These are phyloP conservation scores for Cyclocybe cylindracea DNA, from an alignment of 768 basidiomycete genomes.

Conservation along the genomic window DNA sequence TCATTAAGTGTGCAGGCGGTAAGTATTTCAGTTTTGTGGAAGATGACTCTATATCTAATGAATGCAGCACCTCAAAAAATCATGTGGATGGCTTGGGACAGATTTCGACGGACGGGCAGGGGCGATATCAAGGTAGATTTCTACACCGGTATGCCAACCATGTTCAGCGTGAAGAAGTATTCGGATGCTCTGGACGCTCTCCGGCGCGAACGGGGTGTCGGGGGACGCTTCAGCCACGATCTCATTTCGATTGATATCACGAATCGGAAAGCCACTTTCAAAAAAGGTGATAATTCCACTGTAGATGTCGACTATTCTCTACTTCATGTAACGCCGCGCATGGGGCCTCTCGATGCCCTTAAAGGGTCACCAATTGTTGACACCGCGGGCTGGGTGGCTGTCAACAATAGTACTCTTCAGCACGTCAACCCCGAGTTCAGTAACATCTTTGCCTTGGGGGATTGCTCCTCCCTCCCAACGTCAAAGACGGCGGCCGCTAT, in stretches of 20 bases:
- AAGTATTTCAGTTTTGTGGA: constrained; percentile 3
- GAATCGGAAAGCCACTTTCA: constrained; percentile 85
- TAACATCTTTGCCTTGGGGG: constrained; percentile 92
- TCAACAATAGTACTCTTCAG: constrained; percentile 78
- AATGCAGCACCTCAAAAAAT: constrained; percentile 80
- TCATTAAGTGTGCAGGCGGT: constrained; percentile 95
- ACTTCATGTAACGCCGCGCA: constrained; percentile 88
- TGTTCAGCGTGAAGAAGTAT: constrained; percentile 98
- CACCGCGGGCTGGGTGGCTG: constrained; percentile 85
- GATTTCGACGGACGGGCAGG: constrained; percentile 63
- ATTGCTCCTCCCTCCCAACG: constrained; percentile 89
- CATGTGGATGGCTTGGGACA: constrained; percentile 97
- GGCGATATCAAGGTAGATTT: constrained; percentile 69
- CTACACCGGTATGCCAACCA: constrained; percentile 88
- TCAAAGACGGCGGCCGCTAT: constrained; percentile 97
- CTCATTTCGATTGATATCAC: constrained; percentile 70
- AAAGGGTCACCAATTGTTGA: constrained; percentile 80
- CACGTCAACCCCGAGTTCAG: constrained; percentile 77
- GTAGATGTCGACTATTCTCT: constrained; percentile 78
- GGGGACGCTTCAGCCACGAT: constrained; percentile 82
- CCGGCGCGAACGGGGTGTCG: constrained; percentile 76
- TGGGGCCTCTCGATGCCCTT: constrained; percentile 85
- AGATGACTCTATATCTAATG: constrained; percentile 4
- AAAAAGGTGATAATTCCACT: constrained; percentile 68
- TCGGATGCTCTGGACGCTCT: constrained; percentile 82